Conservation (phyloP, 306 rosid species). For the Crataegus laevigata region DNA sequence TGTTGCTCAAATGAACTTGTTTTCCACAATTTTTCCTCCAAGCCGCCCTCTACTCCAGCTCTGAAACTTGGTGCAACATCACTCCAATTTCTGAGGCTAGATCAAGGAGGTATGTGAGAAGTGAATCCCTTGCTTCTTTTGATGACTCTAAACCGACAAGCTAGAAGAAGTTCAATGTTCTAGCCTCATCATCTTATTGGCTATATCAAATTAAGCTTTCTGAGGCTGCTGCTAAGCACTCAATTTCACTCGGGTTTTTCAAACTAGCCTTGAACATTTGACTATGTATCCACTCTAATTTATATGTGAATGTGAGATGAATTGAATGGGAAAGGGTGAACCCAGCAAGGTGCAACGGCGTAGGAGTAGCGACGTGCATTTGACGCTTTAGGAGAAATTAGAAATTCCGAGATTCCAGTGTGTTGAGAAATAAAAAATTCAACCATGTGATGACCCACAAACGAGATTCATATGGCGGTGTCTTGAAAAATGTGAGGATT, state of each 20-base stretch:
- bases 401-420: too few species aligned
- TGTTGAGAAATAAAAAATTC: too few species aligned
- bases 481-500: too few species aligned
- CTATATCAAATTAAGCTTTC: constrained; percentile 72
- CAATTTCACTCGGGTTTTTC: constrained; percentile 78
- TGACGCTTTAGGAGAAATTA: too few species aligned
- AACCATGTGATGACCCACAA: too few species aligned
- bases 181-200: constrained; percentile 82
- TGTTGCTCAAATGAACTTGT: too few species aligned
- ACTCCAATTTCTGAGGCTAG: constrained; percentile 73
- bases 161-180: constrained; percentile 43
- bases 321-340: too few species aligned
- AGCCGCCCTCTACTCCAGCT: constrained; percentile 42
- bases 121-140: constrained; percentile 63
- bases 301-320: not conserved
- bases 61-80: constrained; percentile 39
- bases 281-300: not conserved
- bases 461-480: too few species aligned
- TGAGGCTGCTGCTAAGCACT: constrained; percentile 67
- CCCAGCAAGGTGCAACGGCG: too few species aligned
- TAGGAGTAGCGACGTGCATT: too few species aligned
- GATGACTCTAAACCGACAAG: constrained; percentile 43
- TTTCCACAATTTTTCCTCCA: too few species aligned
- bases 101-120: constrained; percentile 35
- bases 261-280: constrained; percentile 46